These are phyloP conservation scores for Penicillium chermesinum DNA, from an alignment of 495 filamentous ascomycete species.

Conservation along the genomic window DNA sequence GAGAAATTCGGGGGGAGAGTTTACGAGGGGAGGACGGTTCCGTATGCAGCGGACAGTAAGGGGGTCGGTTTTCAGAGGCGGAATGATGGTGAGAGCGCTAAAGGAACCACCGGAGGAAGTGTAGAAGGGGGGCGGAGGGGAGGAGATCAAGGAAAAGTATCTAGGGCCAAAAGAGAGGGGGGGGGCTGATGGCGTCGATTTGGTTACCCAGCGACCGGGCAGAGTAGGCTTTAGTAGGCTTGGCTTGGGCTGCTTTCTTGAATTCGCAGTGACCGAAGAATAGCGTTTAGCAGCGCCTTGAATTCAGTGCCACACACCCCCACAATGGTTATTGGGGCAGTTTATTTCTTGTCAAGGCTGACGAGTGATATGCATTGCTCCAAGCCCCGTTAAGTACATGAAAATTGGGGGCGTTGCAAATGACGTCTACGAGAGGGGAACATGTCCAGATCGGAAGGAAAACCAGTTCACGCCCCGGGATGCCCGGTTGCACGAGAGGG, in stretches of 20 bases:
- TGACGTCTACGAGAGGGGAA: conserved; percentile 21
- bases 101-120: neutral
- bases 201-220: neutral
- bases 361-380: too few relatives aligned
- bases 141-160: neutral
- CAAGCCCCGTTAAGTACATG: too few relatives aligned
- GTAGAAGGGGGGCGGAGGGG: neutral
- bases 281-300: neutral
- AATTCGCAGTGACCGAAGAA: conserved; percentile 20
- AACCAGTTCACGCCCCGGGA: conserved; percentile 10
- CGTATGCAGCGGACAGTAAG: neutral
- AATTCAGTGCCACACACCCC: neutral
- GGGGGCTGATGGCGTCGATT: neutral
- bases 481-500: conserved; percentile 8
- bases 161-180: neutral
- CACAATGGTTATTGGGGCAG: too few relatives aligned
- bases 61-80: neutral
- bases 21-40: conserved; percentile 1
- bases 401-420: conserved; percentile 9
- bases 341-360: too few relatives aligned
- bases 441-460: conserved; percentile 14
- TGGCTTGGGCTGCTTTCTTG: neutral
- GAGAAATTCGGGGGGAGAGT: conserved; percentile 6
- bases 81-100: neutral
- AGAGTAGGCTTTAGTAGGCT: neutral